Base-by-base conservation (phyloP, 345 rosid species). In the Heritiera littoralis region DNA sequence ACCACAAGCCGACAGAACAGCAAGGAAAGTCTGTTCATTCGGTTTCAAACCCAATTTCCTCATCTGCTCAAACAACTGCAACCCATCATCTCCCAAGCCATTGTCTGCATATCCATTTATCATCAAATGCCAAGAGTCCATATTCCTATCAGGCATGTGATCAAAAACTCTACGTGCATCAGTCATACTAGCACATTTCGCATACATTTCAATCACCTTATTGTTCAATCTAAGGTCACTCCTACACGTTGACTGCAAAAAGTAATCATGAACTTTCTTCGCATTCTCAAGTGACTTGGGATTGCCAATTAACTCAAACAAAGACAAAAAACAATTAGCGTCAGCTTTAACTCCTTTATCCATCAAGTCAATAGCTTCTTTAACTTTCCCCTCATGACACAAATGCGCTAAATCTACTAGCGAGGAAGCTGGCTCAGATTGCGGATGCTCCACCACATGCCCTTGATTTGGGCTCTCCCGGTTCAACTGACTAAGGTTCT, bases 81-180 rank as follows among this genome's bases (percentile, higher is more conserved):
- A 82, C 15, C 94, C 93, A 15, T 89, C 92, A 75, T 93, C 95
- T 56, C 97, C 95, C 82, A 88, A 77, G 23, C 86, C 87, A 60
- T 91, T 91, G 77, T 83, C 83, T 15, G 90, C 90, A 81, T 87
- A 89, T 1, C 84, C 93, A 77, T 84, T 80, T 74, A 92, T 88
- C 92, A 89, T 89, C 86, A 84, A 81, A 87, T 91, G 93, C 97
- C 97, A 92, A 0, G 93, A 81, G 74, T 87, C 95, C 81, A 91
- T 89, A 78, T 90, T 75, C 82, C 90, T 91, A 48, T 88, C 88
- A 4, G 86, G 84, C 93, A 90, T 91, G 74, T 93, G 90, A 81
- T 91, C 92, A 77, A 93, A 93, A 41, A 91, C 95, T 81, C 97
- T 90, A 78, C 85, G 81, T 1, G 92, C 92, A 80, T 93, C 92